phyloP scores from a whole-genome alignment of 495 filamentous ascomycete genomes.

The Rostrohypoxylon terebratum region DNA sequence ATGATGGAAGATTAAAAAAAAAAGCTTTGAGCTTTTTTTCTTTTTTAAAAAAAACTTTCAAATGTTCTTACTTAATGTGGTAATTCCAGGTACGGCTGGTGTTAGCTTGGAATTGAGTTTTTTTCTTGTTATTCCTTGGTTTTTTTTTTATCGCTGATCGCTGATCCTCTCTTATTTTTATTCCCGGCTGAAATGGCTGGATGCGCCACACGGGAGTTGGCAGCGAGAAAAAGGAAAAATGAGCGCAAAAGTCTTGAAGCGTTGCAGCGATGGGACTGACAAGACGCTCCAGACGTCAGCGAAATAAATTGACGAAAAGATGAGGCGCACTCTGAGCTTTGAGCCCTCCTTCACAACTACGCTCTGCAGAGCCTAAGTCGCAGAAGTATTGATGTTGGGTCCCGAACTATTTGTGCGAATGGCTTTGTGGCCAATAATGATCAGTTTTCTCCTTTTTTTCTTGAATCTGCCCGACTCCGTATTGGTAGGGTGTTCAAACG shows the following conservation, averaged over 20 bases:
- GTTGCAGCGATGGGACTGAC: constrained; percentile 44
- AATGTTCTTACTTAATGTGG: constrained; percentile 26
- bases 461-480: constrained; percentile 45
- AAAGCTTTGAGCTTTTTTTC: constrained; percentile 25
- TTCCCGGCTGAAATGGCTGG: constrained; percentile 47
- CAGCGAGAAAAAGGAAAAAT: constrained; percentile 33
- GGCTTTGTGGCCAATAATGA: constrained; percentile 37
- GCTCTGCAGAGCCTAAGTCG: constrained; percentile 37
- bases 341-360: constrained; percentile 34
- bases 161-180: constrained; percentile 47
- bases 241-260: constrained; percentile 25
- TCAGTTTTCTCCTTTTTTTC: constrained; percentile 26
- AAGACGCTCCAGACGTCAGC: constrained; percentile 43
- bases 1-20: constrained; percentile 56
- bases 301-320: constrained; percentile 41
- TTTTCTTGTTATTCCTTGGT: constrained; percentile 24
- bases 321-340: constrained; percentile 42
- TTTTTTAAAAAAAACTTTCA: too few species aligned
- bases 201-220: constrained; percentile 47
- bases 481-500: constrained; percentile 42
- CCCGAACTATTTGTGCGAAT: constrained; percentile 44
- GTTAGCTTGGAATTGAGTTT: constrained; percentile 37
- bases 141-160: constrained; percentile 13
- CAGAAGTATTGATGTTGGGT: constrained; percentile 45
- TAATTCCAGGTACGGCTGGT: constrained; percentile 43